phyloP scores from a whole-genome alignment of 352 stramenopile species.

The Phytopythium cucurbitacearum region DNA sequence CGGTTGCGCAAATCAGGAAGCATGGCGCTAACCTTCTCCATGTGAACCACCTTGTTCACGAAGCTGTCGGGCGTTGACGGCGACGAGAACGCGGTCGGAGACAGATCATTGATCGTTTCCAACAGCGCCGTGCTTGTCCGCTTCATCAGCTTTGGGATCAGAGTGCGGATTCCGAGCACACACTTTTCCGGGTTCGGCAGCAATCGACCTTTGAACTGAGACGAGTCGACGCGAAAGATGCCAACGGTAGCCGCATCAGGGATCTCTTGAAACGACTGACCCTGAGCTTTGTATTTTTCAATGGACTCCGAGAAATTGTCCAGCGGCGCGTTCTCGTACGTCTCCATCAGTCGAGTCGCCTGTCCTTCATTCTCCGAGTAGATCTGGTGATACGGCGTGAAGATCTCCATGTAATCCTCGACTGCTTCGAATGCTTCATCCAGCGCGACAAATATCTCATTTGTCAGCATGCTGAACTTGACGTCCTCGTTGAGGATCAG shows the following conservation, averaged over 20 bases:
- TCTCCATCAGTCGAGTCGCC: constrained; percentile 49
- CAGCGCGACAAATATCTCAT: constrained; percentile 81
- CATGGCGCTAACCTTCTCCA: constrained; percentile 61
- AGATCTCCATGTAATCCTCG: constrained; percentile 88
- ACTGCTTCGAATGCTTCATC: constrained; percentile 80
- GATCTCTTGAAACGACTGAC: constrained; percentile 80
- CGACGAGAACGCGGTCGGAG: constrained; percentile 74
- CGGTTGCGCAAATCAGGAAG: constrained; percentile 63
- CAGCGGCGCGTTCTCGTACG: constrained; percentile 66
- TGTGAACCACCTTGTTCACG: constrained; percentile 87
- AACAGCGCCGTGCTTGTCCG: constrained; percentile 70
- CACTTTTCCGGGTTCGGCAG: constrained; percentile 88
- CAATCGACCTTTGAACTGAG: constrained; percentile 80
- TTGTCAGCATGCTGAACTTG: constrained; percentile 76
- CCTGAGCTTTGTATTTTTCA: constrained; percentile 77
- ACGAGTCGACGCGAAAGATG: constrained; percentile 92
- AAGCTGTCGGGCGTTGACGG: constrained; percentile 72
- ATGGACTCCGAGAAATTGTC: constrained; percentile 82
- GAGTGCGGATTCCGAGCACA: constrained; percentile 69
- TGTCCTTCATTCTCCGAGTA: constrained; percentile 85
- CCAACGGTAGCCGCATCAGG: constrained; percentile 80
- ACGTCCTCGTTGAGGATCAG: constrained; percentile 81
- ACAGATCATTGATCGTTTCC: constrained; percentile 79
- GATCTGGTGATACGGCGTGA: constrained; percentile 85
- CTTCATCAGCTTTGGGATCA: constrained; percentile 92